phyloP scores from a whole-genome alignment of 345 rosid genomes.

The Eucalyptus urophylla region DNA sequence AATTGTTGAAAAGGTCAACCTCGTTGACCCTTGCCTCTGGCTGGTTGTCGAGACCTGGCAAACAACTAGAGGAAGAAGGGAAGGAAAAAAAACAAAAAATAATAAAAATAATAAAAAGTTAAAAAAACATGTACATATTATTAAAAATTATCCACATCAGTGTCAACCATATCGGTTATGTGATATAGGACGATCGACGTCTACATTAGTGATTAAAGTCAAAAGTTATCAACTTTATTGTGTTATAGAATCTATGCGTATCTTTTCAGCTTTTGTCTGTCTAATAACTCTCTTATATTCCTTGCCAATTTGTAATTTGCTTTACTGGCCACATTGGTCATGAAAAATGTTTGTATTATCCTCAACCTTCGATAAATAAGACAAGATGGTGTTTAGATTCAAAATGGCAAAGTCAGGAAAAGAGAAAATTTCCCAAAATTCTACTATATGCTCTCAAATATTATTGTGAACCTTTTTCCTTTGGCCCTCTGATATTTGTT shows the following conservation, averaged over 20 bases:
- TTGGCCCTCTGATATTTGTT: not conserved
- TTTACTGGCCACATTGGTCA: not conserved
- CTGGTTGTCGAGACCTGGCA: accelerated
- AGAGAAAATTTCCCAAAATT: not conserved
- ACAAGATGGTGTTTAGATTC: not conserved
- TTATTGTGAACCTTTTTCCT: not conserved
- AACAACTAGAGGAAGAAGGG: not conserved
- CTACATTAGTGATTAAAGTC: not conserved
- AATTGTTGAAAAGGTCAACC: too few relatives aligned
- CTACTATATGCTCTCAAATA: not conserved
- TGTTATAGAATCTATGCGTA: not conserved
- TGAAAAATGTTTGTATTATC: not conserved
- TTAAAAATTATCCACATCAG: too few relatives aligned
- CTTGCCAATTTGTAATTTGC: not conserved
- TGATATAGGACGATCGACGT: accelerated
- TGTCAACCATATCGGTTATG: accelerated
- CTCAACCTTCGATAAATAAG: not conserved
- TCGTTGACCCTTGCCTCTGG: not conserved
- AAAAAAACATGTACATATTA: too few relatives aligned
- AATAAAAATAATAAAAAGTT: too few relatives aligned
- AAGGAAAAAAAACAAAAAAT: too few relatives aligned
- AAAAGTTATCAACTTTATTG: not conserved
- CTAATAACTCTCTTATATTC: not conserved
- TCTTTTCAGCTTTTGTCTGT: not conserved
- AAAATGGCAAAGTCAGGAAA: not conserved